These are phyloP conservation scores for Cryphonectria parasitica DNA, from an alignment of 2,329 filamentous ascomycete genomes.

Conservation along the genomic window DNA sequence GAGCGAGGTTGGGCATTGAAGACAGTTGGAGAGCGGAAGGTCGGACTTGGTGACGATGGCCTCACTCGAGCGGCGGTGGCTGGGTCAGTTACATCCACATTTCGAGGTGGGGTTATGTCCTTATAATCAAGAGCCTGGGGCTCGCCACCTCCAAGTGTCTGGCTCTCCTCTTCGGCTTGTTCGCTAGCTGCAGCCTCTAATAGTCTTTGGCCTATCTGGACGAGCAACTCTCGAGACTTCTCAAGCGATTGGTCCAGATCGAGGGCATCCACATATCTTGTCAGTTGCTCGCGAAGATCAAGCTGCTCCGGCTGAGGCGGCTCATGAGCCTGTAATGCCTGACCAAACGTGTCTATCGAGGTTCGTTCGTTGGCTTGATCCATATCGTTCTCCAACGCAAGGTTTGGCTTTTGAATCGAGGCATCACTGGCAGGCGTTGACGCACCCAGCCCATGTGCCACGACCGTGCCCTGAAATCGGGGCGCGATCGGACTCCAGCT, in stretches of 20 bases:
- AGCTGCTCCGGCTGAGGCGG: neutral
- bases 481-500: slow-evolving; percentile 34
- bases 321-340: neutral
- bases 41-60: neutral
- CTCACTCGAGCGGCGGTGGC: no score
- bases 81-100: no score
- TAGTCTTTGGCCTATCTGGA: slow-evolving; percentile 1
- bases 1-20: slow-evolving; percentile 36
- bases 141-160: neutral
- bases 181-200: slow-evolving; percentile 4
- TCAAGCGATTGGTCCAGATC: neutral
- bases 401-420: neutral
- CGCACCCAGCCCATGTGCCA: slow-evolving; percentile 27
- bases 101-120: neutral
- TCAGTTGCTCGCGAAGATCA: neutral
- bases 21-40: slow-evolving; percentile 20
- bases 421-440: slow-evolving; percentile 33
- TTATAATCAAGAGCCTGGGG: slow-evolving; percentile 25
- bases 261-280: slow-evolving; percentile 7
- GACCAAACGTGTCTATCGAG: neutral
- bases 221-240: neutral
- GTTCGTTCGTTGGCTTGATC: neutral
- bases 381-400: neutral
- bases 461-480: slow-evolving; percentile 17
- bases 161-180: neutral